Percentiles rank a stretch among this genome's conserved stretches.
Conservation (phyloP, 257 asterid species). For the Misopates orontium region DNA sequence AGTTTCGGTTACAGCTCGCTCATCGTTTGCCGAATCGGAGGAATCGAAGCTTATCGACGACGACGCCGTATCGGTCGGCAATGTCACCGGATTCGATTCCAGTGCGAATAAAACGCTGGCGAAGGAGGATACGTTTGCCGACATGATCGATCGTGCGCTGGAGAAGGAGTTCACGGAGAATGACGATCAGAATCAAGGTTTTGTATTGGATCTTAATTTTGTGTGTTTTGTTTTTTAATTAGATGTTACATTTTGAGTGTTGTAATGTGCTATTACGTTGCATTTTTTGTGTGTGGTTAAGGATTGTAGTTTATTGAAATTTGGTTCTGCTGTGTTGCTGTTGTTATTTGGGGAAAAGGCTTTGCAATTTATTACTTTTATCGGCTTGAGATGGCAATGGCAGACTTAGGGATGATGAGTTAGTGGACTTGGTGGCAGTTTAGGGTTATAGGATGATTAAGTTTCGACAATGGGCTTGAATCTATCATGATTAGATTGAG, state of each 20-base stretch:
- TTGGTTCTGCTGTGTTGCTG: not conserved
- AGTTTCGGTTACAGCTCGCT: constrained; percentile 28
- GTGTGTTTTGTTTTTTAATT: not conserved
- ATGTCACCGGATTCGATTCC: constrained; percentile 42
- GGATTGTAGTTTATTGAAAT: too few relatives aligned
- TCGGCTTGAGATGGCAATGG: constrained; percentile 21
- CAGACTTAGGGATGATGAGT: constrained; percentile 13
- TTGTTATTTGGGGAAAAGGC: constrained; percentile 10
- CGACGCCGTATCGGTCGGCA: constrained; percentile 17
- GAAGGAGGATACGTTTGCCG: constrained; percentile 87
- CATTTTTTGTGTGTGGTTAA: not conserved
- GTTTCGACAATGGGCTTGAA: not conserved
- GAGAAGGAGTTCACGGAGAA: constrained; percentile 91
- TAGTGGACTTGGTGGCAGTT: constrained; percentile 16
- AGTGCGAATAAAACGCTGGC: constrained; percentile 44
- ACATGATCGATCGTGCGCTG: constrained; percentile 93
- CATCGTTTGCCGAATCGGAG: constrained; percentile 37
- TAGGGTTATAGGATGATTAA: constrained; percentile 22
- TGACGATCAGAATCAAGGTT: constrained; percentile 87
- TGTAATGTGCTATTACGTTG: not conserved
- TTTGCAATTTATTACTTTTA: constrained; percentile 1
- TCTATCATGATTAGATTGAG: too few relatives aligned
- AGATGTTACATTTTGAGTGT: constrained; percentile 19
- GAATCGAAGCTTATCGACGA: constrained; percentile 38
- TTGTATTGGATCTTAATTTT: constrained; percentile 46